Evolutionary conservation across 345 rosid genomes (phyloP), one percentile per base, ranked within the genome.

Genomic region (Euphorbia peplus): DNA sequence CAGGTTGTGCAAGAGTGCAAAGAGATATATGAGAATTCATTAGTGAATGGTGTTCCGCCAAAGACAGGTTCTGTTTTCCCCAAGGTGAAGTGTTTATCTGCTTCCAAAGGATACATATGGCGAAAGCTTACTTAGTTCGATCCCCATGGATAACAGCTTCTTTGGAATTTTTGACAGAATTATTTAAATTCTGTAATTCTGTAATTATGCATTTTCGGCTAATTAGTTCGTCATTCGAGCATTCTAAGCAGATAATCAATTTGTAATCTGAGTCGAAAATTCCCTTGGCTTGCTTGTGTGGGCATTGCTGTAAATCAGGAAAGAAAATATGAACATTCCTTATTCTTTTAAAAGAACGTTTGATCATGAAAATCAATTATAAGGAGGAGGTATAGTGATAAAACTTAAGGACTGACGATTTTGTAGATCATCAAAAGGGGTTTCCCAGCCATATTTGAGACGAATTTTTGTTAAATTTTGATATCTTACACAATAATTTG

Each of bases 1-100:
- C 82, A 95, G 99, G 98, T 95, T 44, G 92, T 92, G 54, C 98
- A 90, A 81, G 99, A 95, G 73, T 95, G 99, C 88, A 92, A 74
- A 80, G 99, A 92, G 71, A 92, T 95, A 56, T 92, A 90, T 24
- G 98, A 88, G 82, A 90, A 95, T 69, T 85, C 97, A 4, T 88
- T 86, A 29, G 81, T 87, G 55, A 90, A 85, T 67, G 99, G 99
- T 55, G 88, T 82, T 21, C 93, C 99, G 6, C 88, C 91, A 11
- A 92, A 79, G 87, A 77, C 96, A 1, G 98, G 99, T 54, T 88
- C 90, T 64, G 83, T 95, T 13, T 95, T 92, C 79, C 82, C 98
- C 0, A 86, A 80, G 80, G 89, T 95, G 79, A 95, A 92, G 79
- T 86, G 82, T 71, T 92, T 95, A 67, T 28, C 83, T 62, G 87